phyloP scores from a whole-genome alignment of 495 filamentous ascomycete genomes.

The Talaromyces wortmannii region DNA sequence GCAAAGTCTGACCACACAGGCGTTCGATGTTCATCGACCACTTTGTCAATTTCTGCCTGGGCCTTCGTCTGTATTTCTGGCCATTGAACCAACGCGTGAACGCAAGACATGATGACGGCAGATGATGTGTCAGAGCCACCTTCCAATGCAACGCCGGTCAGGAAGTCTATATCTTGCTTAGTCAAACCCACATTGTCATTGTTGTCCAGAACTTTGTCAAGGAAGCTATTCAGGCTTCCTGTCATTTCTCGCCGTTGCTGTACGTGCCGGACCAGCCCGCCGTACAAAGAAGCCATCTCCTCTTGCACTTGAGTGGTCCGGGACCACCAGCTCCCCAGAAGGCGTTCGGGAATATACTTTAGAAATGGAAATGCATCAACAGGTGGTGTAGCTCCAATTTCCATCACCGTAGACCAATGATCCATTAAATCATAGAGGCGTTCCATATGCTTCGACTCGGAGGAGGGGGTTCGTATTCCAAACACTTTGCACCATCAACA shows the following conservation, averaged over 20 bases:
- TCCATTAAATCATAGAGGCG: slow-evolving; percentile 41
- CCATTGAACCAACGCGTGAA: slow-evolving; percentile 15
- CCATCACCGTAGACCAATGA: slow-evolving; percentile 39
- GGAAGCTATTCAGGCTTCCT: slow-evolving; percentile 20
- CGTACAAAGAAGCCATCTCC: slow-evolving; percentile 35
- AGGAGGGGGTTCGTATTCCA: slow-evolving; percentile 29
- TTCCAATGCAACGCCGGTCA: slow-evolving; percentile 31
- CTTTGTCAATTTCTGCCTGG: slow-evolving; percentile 21
- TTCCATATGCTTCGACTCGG: slow-evolving; percentile 17
- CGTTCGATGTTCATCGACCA: slow-evolving; percentile 19
- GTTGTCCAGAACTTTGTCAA: slow-evolving; percentile 38
- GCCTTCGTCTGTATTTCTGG: slow-evolving; percentile 20
- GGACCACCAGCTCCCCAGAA: slow-evolving; percentile 31
- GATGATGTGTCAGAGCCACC: slow-evolving; percentile 41
- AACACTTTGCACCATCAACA: no score
- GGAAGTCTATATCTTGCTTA: slow-evolving; percentile 22
- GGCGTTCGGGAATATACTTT: slow-evolving; percentile 29
- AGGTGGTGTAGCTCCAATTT: slow-evolving; percentile 42
- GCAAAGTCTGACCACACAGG: slow-evolving; percentile 27
- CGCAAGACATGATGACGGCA: slow-evolving; percentile 19
- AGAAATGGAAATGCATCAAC: slow-evolving; percentile 3
- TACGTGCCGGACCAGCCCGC: slow-evolving; percentile 7
- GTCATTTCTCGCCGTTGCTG: slow-evolving; percentile 3
- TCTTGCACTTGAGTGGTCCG: slow-evolving; percentile 26
- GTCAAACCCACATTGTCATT: slow-evolving; percentile 26